Percentiles rank a stretch among this genome's conserved stretches.
These are phyloP conservation scores for Didymella segeticola DNA, from an alignment of 2,329 filamentous ascomycete species.

Conservation along the genomic window DNA sequence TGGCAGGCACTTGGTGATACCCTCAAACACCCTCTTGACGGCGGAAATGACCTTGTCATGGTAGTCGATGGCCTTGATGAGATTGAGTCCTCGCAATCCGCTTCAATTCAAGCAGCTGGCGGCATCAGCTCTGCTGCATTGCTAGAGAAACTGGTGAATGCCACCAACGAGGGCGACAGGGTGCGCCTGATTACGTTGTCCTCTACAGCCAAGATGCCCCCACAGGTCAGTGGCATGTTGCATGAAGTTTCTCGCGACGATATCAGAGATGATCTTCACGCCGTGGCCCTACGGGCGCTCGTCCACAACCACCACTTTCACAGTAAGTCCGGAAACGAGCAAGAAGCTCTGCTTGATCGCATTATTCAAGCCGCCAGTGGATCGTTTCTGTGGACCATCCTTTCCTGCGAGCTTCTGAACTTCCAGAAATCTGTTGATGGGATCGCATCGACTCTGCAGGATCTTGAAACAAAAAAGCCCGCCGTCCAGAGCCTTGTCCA, in stretches of 20 bases:
- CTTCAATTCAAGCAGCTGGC: conserved; percentile 31
- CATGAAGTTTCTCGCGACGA: conserved; percentile 49
- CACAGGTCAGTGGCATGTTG: conserved; percentile 38
- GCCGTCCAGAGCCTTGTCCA: conserved; percentile 50
- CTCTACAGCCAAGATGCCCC: conserved; percentile 44
- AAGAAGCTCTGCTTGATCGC: conserved; percentile 48
- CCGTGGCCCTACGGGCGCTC: conserved; percentile 41
- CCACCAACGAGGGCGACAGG: conserved; percentile 47
- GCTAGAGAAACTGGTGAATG: conserved; percentile 48
- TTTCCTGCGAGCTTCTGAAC: conserved; percentile 51
- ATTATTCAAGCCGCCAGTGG: conserved; percentile 52
- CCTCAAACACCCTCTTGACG: conserved; percentile 48
- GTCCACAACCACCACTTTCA: conserved; percentile 39
- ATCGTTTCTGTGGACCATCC: conserved; percentile 55
- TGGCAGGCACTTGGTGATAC: conserved; percentile 53
- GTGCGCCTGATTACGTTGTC: conserved; percentile 45
- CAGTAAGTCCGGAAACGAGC: conserved; percentile 31
- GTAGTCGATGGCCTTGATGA: conserved; percentile 58
- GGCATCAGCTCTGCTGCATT: conserved; percentile 40
- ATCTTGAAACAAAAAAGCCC: conserved; percentile 43
- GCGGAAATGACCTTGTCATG: conserved; percentile 54
- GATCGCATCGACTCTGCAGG: conserved; percentile 44
- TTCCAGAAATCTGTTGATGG: conserved; percentile 45
- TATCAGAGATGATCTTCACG: conserved; percentile 48
- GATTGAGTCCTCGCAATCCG: conserved; percentile 49